Evolutionary conservation across 495 filamentous ascomycete species (phyloP), one percentile per base, ranked within the genome.

Genomic region (Daldinia grandis): DNA sequence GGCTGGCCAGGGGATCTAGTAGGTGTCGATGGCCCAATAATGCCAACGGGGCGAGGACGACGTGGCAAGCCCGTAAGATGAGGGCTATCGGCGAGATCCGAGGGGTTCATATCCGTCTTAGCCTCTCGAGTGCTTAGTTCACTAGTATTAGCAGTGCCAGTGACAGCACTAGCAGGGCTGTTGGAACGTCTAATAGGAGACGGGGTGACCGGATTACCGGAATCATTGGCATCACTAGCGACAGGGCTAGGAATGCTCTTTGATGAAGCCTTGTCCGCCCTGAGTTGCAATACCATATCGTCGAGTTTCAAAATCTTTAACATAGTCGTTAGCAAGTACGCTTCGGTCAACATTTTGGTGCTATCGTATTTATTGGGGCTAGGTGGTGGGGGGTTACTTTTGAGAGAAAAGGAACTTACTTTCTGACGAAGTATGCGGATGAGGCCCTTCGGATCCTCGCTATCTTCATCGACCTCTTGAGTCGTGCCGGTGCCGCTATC

Each of bases 311-410:
- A 15, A 10, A 25, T 21, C 57, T 44, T 17, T 7, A 0, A 38
- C 17, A 40, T 28, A 10, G 5, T 58, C 9, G 35, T 69, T 64
- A 69, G 59, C 42, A 5, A 59, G 17, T 53, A 15, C 15, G n/a
- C 24, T 31, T 15, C 24, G 1, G 14, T 56, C n/a, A 33, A 56
- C 14, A 6, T 3, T 35, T 30, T 28, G 25, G 28, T 30, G 25
- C 0, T 53, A 53, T 53, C 14, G 14, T 53, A 17, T 53, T 17
- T 19, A 0, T 19, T 47, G 9, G 42, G 8, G 42, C 7, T 14
- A 35, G 12, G 42, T 3, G 4, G 8, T 0, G 5, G 8, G 42
- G 42, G 17, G 3, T 5, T 24, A 47, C 10, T 24, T 15, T 24
- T 24, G 10, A 14, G 19, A 24, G 42, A 24, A 47, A 24, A 12